Evolutionary conservation across 2,329 filamentous ascomycete species (phyloP).

Genomic region (Xylariaceae sp.): DNA sequence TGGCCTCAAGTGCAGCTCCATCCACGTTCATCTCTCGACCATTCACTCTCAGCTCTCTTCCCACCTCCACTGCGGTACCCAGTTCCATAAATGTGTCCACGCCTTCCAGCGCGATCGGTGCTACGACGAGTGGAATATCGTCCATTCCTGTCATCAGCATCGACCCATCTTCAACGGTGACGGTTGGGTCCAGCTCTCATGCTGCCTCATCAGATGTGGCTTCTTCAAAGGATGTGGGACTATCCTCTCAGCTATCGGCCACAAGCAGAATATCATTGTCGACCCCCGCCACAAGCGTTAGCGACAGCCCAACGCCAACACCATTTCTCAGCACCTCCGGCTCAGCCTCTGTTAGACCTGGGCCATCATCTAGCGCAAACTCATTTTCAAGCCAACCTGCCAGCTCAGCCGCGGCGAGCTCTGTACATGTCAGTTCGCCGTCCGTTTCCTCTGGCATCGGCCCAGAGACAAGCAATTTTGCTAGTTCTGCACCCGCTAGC

Average conservation of each 20-base stretch:
- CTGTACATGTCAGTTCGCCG: background rate
- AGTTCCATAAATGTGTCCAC: background rate
- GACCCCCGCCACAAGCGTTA: background rate
- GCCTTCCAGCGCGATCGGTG: no score
- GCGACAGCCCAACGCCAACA: no score
- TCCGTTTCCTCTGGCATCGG: background rate
- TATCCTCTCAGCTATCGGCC: no score
- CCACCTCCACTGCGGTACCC: background rate
- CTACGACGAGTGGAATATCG: background rate
- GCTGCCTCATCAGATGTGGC: background rate
- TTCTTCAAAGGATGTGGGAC: background rate
- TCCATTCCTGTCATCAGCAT: conserved; percentile 17
- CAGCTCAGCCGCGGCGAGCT: background rate
- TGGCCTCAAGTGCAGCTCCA: conserved; percentile 7
- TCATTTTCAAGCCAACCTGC: background rate
- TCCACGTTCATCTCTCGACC: conserved; percentile 19
- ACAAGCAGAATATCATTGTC: background rate
- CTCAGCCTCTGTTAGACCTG: background rate
- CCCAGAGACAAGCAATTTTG: background rate
- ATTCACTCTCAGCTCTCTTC: conserved; percentile 10
- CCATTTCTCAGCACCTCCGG: background rate
- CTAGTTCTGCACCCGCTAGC: background rate
- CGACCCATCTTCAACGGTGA: conserved; percentile 21
- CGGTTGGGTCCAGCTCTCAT: background rate
- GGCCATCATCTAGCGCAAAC: background rate